These are phyloP conservation scores for Zanthoxylum bungeanum DNA, from an alignment of 345 rosid species.

Conservation along the genomic window DNA sequence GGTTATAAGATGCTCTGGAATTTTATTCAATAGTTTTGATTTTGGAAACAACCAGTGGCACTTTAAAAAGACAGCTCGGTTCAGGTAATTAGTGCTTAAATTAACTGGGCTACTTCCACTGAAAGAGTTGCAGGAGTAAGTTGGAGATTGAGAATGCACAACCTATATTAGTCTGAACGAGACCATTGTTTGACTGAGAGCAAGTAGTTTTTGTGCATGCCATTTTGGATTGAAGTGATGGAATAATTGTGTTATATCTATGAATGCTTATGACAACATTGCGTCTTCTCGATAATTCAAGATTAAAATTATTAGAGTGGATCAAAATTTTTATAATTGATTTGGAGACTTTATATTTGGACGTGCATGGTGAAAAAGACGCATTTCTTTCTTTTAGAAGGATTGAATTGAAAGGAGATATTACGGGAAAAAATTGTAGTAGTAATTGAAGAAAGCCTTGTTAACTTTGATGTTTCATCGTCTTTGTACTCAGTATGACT, in stretches of 20 bases:
- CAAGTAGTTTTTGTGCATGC: not conserved
- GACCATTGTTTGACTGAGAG: not conserved
- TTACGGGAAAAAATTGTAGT: not conserved
- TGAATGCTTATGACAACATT: not conserved
- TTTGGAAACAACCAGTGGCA: not conserved
- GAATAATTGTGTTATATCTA: not conserved
- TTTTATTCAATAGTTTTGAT: not conserved
- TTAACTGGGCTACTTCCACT: not conserved
- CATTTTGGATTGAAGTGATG: not conserved
- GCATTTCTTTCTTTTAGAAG: not conserved
- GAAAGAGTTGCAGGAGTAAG: not conserved
- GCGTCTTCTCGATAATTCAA: not conserved
- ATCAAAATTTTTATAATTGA: not conserved
- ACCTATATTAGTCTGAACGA: not conserved
- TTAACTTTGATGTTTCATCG: not conserved
- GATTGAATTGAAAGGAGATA: not conserved
- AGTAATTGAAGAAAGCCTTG: not conserved
- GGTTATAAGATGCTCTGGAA: not conserved
- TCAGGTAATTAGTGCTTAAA: not conserved
- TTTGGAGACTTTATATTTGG: not conserved
- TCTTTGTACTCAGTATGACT: not conserved
- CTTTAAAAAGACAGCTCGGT: not conserved
- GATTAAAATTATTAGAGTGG: not conserved
- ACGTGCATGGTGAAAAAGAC: not conserved
- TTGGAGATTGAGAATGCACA: not conserved